Base-by-base conservation (phyloP, 179 eudicot genomes). In the Silene vulgaris region DNA sequence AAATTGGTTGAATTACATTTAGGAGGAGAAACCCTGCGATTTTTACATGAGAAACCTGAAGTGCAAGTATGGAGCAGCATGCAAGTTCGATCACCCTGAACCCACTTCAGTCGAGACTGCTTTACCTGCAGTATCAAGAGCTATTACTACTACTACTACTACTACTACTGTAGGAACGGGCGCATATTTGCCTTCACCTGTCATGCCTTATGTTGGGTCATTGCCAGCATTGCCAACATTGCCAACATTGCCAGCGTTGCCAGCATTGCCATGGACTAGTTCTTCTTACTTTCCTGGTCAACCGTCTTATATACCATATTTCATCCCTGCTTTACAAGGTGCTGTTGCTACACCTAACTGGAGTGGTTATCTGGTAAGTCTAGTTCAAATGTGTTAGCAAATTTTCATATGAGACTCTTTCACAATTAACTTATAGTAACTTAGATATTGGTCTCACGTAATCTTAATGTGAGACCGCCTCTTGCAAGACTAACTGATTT, bases 1-100 rank as follows among this genome's bases (percentile, higher is more conserved):
- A 12, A 14, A 6, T 7, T 13, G 11, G n/a, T 61, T 56, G 50
- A 28, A 2, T 61, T 61, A 65, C 8, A 11, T 72, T 35, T 82
- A 88, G 95, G 90, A 85, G 37, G 92, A 84, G 84, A 87, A 78
- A 77, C 70, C 90, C 8, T 91, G 97, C 75, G 83, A 88, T 17
- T 85, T 75, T 81, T 91, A 91, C 84, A 70, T 91, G 89, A 84
- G 82, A 72, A 86, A 86, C 54, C 86, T 80, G 68, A 69, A 45
- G 0, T 91, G 97, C 79, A 91, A 88, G 83, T 91, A 79, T 78
- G 94, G 97, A 78, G 68, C 64, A 40, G 86, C 84, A 23, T 90
- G 97, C 87, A 91, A 90, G 86, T 91, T 88, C 76, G 74, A 90
- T 79, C 97, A 91, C 78, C 97, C 97, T 17, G 86, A 82, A 69